phyloP scores from a whole-genome alignment of 2,329 filamentous ascomycete species.

The Arachnomyces sp. region DNA sequence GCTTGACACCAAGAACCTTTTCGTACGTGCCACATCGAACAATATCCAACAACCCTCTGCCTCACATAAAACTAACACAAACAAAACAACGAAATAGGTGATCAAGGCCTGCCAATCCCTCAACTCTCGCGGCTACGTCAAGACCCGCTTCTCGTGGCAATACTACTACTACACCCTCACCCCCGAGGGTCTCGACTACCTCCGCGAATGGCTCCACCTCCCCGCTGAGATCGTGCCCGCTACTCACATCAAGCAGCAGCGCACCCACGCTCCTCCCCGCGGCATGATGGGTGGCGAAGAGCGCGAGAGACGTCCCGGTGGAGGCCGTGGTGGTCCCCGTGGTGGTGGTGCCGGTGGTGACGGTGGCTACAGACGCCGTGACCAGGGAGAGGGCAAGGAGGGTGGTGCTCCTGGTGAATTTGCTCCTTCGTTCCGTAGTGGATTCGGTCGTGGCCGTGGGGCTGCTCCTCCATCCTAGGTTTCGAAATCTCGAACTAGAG shows the following conservation, averaged over 20 bases:
- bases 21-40: conserved; percentile 42
- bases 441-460: conserved; percentile 81
- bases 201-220: conserved; percentile 99
- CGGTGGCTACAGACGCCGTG: conserved; percentile 86
- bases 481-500: too few relatives aligned
- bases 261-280: conserved; percentile 93
- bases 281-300: conserved; percentile 92
- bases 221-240: conserved; percentile 98
- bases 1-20: conserved; percentile 99
- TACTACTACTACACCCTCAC: conserved; percentile 99
- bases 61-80: conserved; percentile 8
- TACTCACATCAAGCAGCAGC: conserved; percentile 99
- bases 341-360: conserved; percentile 66
- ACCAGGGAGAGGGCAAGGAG: conserved; percentile 81
- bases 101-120: conserved; percentile 99
- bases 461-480: conserved; percentile 50
- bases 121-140: conserved; percentile 95
- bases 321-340: conserved; percentile 67
- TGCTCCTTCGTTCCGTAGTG: conserved; percentile 86
- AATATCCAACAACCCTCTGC: background rate
- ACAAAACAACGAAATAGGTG: conserved; percentile 46
- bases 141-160: conserved; percentile 99
- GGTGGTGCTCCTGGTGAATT: conserved; percentile 87
- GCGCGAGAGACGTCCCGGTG: conserved; percentile 70
- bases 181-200: conserved; percentile 99